Conservation (phyloP, 106 monocot species). For the Dendrobium catenatum region DNA sequence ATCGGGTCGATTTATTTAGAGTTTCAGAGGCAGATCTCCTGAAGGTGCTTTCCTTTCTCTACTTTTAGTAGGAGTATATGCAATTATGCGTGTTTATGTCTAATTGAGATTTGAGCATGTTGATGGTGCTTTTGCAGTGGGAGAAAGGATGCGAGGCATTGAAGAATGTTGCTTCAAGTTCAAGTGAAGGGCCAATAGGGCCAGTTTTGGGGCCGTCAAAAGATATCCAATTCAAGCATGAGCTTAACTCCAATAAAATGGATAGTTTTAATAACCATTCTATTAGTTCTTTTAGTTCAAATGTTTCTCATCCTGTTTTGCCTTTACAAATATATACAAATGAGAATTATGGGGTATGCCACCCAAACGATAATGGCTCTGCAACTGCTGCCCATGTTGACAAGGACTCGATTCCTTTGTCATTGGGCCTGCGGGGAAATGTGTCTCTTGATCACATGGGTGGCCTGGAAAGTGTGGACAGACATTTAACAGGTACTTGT, state of each 20-base stretch:
- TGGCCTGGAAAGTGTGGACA: background rate
- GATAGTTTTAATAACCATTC: conserved; percentile 42
- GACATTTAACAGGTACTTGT: conserved; percentile 15
- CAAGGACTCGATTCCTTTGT: conserved; percentile 4
- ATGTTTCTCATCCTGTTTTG: conserved; percentile 62
- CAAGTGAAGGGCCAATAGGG: conserved; percentile 21
- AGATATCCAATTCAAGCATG: conserved; percentile 96
- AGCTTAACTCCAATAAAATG: conserved; percentile 48
- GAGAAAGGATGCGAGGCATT: conserved; percentile 60
- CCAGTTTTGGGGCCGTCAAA: conserved; percentile 23
- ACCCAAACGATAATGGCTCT: conserved; percentile 15
- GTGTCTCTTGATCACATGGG: background rate
- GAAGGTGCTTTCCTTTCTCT: conserved; percentile 38
- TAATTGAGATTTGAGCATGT: background rate
- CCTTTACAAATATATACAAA: conserved; percentile 97
- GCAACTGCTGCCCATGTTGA: conserved; percentile 11
- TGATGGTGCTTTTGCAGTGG: conserved; percentile 59
- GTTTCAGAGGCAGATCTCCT: conserved; percentile 51
- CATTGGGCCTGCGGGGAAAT: conserved; percentile 10
- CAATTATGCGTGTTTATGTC: background rate
- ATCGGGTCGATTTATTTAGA: conserved; percentile 47
- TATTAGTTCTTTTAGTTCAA: conserved; percentile 39
- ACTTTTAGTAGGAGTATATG: background rate
- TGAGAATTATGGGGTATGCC: conserved; percentile 36
- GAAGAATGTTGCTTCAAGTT: conserved; percentile 17